Evolutionary conservation across 2,329 filamentous ascomycete genomes (phyloP), one percentile per base, ranked within the genome.

Genomic region (Alternaria sp.): DNA sequence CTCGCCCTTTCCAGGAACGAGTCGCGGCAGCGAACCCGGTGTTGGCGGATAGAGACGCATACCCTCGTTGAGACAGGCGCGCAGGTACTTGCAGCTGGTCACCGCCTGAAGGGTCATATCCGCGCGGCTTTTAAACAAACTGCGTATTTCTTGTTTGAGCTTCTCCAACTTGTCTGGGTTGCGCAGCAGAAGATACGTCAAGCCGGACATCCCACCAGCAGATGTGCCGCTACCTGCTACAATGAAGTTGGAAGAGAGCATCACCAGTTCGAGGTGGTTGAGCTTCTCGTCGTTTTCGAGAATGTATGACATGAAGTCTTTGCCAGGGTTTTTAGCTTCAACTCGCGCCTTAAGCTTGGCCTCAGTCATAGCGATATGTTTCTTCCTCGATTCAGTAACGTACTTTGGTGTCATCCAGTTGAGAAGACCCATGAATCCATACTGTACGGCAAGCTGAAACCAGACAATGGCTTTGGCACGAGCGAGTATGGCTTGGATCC

Each of bases 151-250:
- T 2, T 32, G 46, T 41, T 45, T 49, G 32, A 70, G 54, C 40
- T 63, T 68, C 16, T 63, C 36, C 11, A 64, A 50, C 18, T 41
- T 58, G 4, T 52, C 56, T 25, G 64, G 64, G 25, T 65, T 61
- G 5, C 51, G 51, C 11, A 66, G 58, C 4, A 65, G 43, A 9
- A 60, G 34, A 12, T 60, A 65, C 3, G 55, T 54, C 4, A 59
- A 7, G 11, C 62, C 62, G 28, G 51, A 56, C 45, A 65, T 55
- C 1, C 46, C 58, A 8, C 51, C 58, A 3, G 62, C 62, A 3
- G 60, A 49, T 3, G 77, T 78, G 38, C 79, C 78, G 3, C 73
- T 78, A 16, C 78, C 78, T 0, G 74, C 57, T n/a, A 59, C 57
- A 20, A 59, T 59, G 22, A 55, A 59, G 36, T 55, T 59, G 16